phyloP scores from a whole-genome alignment of 2,329 filamentous ascomycete genomes.

The Pleomassaria siparia region DNA sequence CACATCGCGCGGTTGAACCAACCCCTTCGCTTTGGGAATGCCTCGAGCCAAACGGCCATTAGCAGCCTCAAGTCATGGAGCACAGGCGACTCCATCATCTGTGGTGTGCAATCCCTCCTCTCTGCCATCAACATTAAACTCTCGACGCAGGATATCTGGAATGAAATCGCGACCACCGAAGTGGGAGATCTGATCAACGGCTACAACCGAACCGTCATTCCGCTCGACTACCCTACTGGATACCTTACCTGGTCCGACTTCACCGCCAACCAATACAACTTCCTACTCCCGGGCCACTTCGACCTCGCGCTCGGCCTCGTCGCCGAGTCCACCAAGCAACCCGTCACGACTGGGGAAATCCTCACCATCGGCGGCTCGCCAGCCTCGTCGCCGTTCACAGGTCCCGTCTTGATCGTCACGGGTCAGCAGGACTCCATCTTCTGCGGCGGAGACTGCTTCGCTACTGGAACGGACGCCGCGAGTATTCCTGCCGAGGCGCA shows the following conservation, averaged over 20 bases:
- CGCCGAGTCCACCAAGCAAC: conserved; percentile 54
- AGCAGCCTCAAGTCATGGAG: conserved; percentile 13
- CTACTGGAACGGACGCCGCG: conserved; percentile 42
- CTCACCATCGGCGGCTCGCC: conserved; percentile 54
- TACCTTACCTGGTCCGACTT: conserved; percentile 55
- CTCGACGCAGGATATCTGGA: conserved; percentile 25
- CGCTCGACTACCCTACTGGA: conserved; percentile 46
- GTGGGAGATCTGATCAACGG: conserved; percentile 31
- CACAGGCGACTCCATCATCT: conserved; percentile 14
- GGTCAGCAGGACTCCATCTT: conserved; percentile 57
- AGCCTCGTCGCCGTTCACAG: conserved; percentile 46
- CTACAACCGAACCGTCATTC: conserved; percentile 27
- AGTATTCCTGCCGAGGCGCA: conserved; percentile 50
- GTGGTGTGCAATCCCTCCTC: conserved; percentile 20
- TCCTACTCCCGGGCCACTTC: conserved; percentile 54
- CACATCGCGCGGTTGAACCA: conserved; percentile 48
- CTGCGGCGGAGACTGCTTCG: conserved; percentile 63
- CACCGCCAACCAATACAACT: conserved; percentile 54
- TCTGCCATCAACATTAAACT: conserved; percentile 15
- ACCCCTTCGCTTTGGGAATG: conserved; percentile 44
- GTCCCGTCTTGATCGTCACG: conserved; percentile 62
- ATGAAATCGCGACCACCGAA: conserved; percentile 32
- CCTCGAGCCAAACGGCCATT: conserved; percentile 16
- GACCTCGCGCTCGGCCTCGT: conserved; percentile 55
- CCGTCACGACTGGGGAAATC: conserved; percentile 60